Percentiles rank a stretch among this genome's conserved stretches.
Evolutionary conservation across 2,329 filamentous ascomycete genomes (phyloP).

Genomic region (Apiospora rasikravindrae): DNA sequence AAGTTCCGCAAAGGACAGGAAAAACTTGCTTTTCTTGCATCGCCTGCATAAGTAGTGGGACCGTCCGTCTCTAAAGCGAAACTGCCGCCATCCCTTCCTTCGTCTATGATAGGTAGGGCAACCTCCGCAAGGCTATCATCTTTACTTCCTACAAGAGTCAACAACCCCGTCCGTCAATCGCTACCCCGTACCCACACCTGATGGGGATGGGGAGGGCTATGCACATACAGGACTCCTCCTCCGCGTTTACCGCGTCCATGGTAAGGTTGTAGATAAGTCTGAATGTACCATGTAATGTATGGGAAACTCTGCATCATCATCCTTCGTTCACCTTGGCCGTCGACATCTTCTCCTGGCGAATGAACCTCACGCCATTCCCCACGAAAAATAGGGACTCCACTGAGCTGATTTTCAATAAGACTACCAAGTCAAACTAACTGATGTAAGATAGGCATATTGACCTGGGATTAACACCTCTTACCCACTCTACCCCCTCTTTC

Average conservation of each 20-base stretch:
- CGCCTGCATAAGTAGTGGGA: constrained; percentile 10
- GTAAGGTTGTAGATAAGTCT: not conserved
- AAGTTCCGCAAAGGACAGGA: not conserved
- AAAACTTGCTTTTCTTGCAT: constrained; percentile 5
- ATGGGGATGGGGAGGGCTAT: not conserved
- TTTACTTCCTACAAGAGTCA: not conserved
- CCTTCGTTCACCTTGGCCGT: not conserved
- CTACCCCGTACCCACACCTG: not conserved
- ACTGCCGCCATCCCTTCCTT: not conserved
- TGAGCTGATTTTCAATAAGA: not conserved
- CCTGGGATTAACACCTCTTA: not conserved
- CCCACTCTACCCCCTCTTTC: not conserved
- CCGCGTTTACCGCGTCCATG: constrained; percentile 12
- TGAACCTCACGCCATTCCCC: constrained; percentile 16
- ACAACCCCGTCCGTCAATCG: not conserved
- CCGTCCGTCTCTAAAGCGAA: not conserved
- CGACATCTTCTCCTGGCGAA: not conserved
- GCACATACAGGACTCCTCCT: not conserved
- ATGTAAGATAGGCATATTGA: not conserved
- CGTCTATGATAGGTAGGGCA: not conserved
- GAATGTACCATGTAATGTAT: not conserved
- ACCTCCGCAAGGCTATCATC: not conserved
- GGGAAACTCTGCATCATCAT: not conserved
- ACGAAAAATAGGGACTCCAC: not conserved
- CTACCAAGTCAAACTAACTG: not conserved